A percentile compares a stretch with the other conserved stretches of the same genome.
These are phyloP conservation scores for Trichoderma cornu-damae DNA, from an alignment of 2,329 filamentous ascomycete species.

Conservation along the genomic window DNA sequence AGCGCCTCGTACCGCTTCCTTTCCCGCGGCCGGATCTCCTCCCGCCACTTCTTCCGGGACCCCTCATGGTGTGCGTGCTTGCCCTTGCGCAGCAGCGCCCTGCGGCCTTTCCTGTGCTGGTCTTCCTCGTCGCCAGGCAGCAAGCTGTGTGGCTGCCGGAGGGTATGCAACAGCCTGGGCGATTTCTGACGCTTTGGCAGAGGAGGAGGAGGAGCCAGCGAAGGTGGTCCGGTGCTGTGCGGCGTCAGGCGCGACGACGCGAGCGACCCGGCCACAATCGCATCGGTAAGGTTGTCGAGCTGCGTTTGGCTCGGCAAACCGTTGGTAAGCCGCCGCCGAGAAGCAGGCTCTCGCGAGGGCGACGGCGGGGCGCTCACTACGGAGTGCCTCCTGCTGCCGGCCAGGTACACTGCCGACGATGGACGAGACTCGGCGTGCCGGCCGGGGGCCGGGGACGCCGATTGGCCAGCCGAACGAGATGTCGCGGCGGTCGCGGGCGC, in stretches of 20 bases:
- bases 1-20: conserved; percentile 78
- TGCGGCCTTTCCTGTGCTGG: conserved; percentile 44
- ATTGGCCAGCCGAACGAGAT: conserved; percentile 9
- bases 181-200: conserved; percentile 42
- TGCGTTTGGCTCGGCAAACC: conserved; percentile 40
- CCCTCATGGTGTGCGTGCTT: conserved; percentile 75
- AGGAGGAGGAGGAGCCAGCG: conserved; percentile 29
- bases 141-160: conserved; percentile 51
- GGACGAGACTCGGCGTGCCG: conserved; percentile 15
- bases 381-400: conserved; percentile 20
- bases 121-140: conserved; percentile 51
- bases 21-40: conserved; percentile 65
- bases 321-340: conserved; percentile 27
- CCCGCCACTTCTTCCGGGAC: conserved; percentile 69
- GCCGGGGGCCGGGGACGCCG: background rate
- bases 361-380: conserved; percentile 32
- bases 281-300: conserved; percentile 63
- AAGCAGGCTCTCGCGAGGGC: conserved; percentile 30
- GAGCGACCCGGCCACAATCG: conserved; percentile 69
- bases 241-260: conserved; percentile 56
- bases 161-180: conserved; percentile 58
- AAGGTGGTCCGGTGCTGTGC: conserved; percentile 36
- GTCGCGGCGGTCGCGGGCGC: background rate
- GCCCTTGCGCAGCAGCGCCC: conserved; percentile 48
- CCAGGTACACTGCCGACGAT: conserved; percentile 18